A percentile compares a stretch with the other conserved stretches of the same genome.
phyloP scores from a whole-genome alignment of 2,329 filamentous ascomycete genomes.

The Acrodontium crateriforme region DNA sequence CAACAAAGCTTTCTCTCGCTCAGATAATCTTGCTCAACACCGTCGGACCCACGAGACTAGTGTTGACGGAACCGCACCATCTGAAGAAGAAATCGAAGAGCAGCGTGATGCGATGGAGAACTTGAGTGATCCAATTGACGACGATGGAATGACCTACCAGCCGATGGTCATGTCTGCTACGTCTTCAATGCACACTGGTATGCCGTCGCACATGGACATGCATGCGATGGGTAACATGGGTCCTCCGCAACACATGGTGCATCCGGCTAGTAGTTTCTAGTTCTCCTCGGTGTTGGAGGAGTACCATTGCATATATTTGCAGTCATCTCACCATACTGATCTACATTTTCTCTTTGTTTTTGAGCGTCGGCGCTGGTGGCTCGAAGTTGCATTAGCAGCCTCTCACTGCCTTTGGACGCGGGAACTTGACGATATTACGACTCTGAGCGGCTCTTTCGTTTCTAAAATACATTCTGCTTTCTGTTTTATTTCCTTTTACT shows the following conservation, averaged over 20 bases:
- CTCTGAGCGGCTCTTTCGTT: too few species aligned
- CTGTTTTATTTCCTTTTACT: too few species aligned
- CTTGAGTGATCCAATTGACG: slow-evolving; percentile 6
- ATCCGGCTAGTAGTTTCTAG: too few species aligned
- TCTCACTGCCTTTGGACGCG: too few species aligned
- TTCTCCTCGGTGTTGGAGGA: too few species aligned
- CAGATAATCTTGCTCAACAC: slow-evolving; percentile 96
- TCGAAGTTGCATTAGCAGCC: too few species aligned
- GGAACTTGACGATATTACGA: too few species aligned
- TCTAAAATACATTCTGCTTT: too few species aligned
- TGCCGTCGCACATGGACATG: slow-evolving; percentile 23
- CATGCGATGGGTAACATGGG: slow-evolving; percentile 23
- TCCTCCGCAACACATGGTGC: slow-evolving; percentile 29
- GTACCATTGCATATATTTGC: too few species aligned
- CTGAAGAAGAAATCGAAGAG: slow-evolving; percentile 79
- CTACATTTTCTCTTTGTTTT: too few species aligned
- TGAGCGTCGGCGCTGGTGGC: too few species aligned
- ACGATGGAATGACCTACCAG: slow-evolving; percentile 14
- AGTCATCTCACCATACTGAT: too few species aligned
- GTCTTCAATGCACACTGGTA: slow-evolving; percentile 18
- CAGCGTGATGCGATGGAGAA: slow-evolving; percentile 70
- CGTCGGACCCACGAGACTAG: slow-evolving; percentile 69
- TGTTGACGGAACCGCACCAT: slow-evolving; percentile 47
- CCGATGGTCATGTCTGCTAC: slow-evolving; percentile 17
- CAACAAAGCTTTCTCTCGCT: slow-evolving; percentile 97